These are phyloP conservation scores for Pyrenochaeta sp. DNA, from an alignment of 2,329 filamentous ascomycete genomes.

Conservation along the genomic window DNA sequence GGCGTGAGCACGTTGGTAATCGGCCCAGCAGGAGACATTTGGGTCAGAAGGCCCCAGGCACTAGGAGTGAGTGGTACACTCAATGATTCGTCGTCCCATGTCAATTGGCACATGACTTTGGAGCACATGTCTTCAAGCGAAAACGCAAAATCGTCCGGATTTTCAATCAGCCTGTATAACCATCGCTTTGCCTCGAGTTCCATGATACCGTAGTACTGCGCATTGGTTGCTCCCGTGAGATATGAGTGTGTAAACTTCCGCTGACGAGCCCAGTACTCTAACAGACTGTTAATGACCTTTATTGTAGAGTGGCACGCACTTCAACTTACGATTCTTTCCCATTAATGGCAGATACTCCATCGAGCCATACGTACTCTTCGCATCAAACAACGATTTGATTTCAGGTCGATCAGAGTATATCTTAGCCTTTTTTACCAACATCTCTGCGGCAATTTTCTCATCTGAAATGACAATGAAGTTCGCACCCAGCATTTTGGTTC, in stretches of 20 bases:
- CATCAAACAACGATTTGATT: constrained; percentile 62
- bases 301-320: not conserved
- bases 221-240: constrained; percentile 57
- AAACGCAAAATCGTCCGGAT: constrained; percentile 61
- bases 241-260: constrained; percentile 62
- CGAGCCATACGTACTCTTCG: constrained; percentile 63
- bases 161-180: constrained; percentile 58
- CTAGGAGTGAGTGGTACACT: constrained; percentile 60
- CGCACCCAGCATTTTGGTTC: constrained; percentile 50
- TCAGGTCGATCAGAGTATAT: constrained; percentile 62
- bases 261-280: constrained; percentile 65
- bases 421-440: constrained; percentile 62
- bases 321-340: constrained; percentile 62
- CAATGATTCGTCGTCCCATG: constrained; percentile 62
- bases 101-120: constrained; percentile 64
- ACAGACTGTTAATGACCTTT: constrained; percentile 13
- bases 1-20: constrained; percentile 66
- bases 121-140: constrained; percentile 66
- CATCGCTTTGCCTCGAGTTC: constrained; percentile 64
- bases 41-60: constrained; percentile 65
- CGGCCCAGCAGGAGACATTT: constrained; percentile 66
- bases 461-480: constrained; percentile 61
- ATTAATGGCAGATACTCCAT: constrained; percentile 66
- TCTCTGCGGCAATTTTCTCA: constrained; percentile 62
- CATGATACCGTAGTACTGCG: constrained; percentile 58